phyloP scores from a whole-genome alignment of 2,329 filamentous ascomycete species.

The Chalaropsis thielavioides region DNA sequence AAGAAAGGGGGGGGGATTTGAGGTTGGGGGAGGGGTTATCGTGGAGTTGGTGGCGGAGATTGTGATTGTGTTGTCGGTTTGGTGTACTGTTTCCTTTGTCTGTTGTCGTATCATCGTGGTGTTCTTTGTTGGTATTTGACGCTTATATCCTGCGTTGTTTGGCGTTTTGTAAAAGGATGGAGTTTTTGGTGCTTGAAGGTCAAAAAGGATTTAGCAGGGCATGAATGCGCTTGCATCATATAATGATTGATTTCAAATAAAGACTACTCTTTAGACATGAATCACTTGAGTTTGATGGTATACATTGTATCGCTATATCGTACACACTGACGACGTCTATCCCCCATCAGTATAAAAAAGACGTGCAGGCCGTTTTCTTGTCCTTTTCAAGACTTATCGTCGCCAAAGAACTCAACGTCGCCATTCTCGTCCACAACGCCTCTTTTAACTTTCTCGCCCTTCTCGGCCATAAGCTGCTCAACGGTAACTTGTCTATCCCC shows the following conservation, averaged over 20 bases:
- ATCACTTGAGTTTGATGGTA: conserved; percentile 13
- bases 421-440: conserved; percentile 60
- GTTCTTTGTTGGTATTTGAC: neutral
- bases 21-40: neutral
- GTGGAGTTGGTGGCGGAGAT: neutral
- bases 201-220: neutral
- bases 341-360: neutral
- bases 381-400: neutral
- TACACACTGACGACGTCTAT: neutral
- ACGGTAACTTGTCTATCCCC: conserved; percentile 55
- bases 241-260: neutral
- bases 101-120: neutral
- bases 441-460: conserved; percentile 58
- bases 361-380: too few species aligned
- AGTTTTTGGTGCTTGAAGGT: conserved; percentile 16
- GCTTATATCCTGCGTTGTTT: conserved; percentile 19
- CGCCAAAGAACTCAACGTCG: conserved; percentile 83
- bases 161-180: conserved; percentile 21
- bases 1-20: neutral
- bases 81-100: conserved; percentile 10
- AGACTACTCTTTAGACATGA: too few species aligned
- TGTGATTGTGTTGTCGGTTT: neutral
- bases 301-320: conserved; percentile 8
- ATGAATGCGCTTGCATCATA: neutral
- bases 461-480: conserved; percentile 62